These are phyloP conservation scores for Plantago ovata DNA, from an alignment of 257 asterid species.

Conservation along the genomic window DNA sequence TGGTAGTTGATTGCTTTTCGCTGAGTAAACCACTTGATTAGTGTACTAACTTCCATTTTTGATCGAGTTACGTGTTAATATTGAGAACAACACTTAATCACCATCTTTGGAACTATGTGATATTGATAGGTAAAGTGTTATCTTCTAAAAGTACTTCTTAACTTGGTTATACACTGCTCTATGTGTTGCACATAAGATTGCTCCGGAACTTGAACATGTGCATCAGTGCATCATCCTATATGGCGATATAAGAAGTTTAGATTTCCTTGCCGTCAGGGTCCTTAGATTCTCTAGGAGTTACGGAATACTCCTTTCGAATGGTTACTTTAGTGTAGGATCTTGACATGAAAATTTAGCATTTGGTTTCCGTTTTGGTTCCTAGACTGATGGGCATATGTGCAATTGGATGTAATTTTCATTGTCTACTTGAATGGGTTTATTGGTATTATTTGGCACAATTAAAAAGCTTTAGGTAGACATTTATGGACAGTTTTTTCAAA, in stretches of 20 bases:
- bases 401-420: conserved; percentile 5
- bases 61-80: not conserved
- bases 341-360: too few relatives aligned
- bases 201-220: too few relatives aligned
- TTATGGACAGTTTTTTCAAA: not conserved
- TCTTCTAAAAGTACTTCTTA: not conserved
- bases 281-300: too few relatives aligned
- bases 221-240: too few relatives aligned
- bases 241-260: too few relatives aligned
- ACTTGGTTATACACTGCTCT: too few relatives aligned
- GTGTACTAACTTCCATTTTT: conserved; percentile 2
- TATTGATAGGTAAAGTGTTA: not conserved
- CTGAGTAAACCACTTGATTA: conserved; percentile 4
- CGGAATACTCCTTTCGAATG: too few relatives aligned
- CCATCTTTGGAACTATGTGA: not conserved
- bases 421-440: not conserved
- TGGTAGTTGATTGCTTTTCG: conserved; percentile 3
- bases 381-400: too few relatives aligned
- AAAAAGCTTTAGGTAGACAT: not conserved
- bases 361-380: too few relatives aligned
- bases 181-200: too few relatives aligned
- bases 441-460: not conserved
- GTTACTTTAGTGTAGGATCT: too few relatives aligned
- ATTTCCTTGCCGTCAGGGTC: too few relatives aligned
- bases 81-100: not conserved